Percentiles rank a stretch among this genome's conserved stretches.
Conservation (phyloP, 108 stramenopile genomes). For the Epipyxis sp. region DNA sequence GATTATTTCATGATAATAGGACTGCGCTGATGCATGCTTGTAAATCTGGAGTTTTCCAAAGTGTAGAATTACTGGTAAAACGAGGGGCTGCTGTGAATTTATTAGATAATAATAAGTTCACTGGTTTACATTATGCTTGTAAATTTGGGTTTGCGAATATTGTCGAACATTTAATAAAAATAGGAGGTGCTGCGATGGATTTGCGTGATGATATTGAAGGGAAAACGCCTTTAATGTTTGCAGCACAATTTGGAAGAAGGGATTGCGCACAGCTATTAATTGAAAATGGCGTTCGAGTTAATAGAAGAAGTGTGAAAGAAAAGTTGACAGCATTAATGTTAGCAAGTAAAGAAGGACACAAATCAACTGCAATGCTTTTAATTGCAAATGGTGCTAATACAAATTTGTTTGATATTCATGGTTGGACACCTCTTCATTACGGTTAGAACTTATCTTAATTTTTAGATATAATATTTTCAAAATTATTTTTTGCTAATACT, state of each 20-base stretch:
- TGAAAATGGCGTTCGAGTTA: not conserved
- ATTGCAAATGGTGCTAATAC: not conserved
- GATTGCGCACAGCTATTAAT: not conserved
- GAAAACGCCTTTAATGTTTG: not conserved
- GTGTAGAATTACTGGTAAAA: not conserved
- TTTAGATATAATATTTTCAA: too few relatives aligned
- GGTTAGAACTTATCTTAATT: too few relatives aligned
- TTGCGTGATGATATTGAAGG: slow-evolving; percentile 1
- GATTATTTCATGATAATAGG: not conserved
- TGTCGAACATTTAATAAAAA: not conserved
- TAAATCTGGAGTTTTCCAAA: not conserved
- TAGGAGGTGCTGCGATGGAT: not conserved
- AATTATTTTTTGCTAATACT: too few relatives aligned
- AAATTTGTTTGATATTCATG: not conserved
- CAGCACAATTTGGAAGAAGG: slow-evolving; percentile 6
- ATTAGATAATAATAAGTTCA: not conserved
- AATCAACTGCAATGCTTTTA: not conserved
- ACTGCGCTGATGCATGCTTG: not conserved
- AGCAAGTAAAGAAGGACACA: not conserved
- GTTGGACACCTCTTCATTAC: slow-evolving; percentile 6
- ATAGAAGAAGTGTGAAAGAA: not conserved
- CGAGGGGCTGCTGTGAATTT: slow-evolving; percentile 2
- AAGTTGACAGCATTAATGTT: slow-evolving; percentile 15
- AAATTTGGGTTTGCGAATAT: not conserved
- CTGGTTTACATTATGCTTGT: not conserved